phyloP scores from a whole-genome alignment of 2,329 filamentous ascomycete genomes.

The Sporothrix schenckii region DNA sequence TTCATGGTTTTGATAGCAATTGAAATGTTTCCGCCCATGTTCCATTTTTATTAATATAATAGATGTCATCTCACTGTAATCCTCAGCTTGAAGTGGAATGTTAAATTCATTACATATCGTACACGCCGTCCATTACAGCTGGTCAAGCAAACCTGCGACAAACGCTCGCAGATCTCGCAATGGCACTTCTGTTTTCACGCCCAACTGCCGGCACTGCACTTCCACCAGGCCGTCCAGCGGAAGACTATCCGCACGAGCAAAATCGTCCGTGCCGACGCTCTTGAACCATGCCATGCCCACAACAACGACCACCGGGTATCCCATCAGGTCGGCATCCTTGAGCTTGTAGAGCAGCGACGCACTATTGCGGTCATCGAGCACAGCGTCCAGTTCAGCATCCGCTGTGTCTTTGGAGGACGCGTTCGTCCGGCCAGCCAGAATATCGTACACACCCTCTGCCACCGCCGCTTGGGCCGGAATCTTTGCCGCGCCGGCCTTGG shows the following conservation, averaged over 20 bases:
- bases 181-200: conserved; percentile 61
- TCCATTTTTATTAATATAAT: no score
- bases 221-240: conserved; percentile 58
- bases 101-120: background rate
- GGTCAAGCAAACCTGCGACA: conserved; percentile 52
- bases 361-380: conserved; percentile 37
- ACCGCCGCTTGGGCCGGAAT: conserved; percentile 46
- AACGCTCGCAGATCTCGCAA: conserved; percentile 53
- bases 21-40: background rate
- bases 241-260: conserved; percentile 42
- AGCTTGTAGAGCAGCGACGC: conserved; percentile 77
- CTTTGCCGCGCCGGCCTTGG: background rate
- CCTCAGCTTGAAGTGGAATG: background rate
- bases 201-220: conserved; percentile 74
- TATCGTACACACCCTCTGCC: conserved; percentile 65
- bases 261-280: conserved; percentile 56
- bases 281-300: conserved; percentile 69
- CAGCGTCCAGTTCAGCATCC: conserved; percentile 56
- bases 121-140: conserved; percentile 47
- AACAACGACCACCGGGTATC: conserved; percentile 82
- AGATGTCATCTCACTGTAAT: no score
- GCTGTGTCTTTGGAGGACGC: background rate
- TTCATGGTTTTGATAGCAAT: background rate
- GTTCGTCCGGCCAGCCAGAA: conserved; percentile 45
- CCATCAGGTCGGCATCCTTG: conserved; percentile 83